phyloP scores from a whole-genome alignment of 2,329 filamentous ascomycete species.

The Diaporthe longicolla region DNA sequence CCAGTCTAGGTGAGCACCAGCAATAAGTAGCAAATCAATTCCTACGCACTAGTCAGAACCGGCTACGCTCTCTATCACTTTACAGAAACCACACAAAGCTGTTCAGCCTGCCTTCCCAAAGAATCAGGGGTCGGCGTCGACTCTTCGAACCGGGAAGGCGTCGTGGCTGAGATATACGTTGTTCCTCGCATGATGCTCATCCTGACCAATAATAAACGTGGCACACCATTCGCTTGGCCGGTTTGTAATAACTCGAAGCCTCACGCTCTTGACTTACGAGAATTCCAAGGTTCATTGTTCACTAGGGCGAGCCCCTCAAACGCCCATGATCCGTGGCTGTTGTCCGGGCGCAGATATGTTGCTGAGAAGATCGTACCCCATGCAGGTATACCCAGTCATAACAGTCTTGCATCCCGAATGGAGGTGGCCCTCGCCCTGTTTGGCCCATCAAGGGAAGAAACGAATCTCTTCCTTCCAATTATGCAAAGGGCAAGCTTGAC shows the following conservation, averaged over 20 bases:
- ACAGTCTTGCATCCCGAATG: not conserved
- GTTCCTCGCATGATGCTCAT: not conserved
- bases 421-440: not conserved
- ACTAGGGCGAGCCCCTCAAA: not conserved
- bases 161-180: slow-evolving; percentile 7
- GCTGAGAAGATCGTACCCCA: not conserved
- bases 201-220: not conserved
- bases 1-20: not conserved
- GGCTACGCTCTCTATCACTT: not conserved
- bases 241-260: not conserved
- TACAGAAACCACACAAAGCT: not conserved
- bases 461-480: not conserved
- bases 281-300: not conserved
- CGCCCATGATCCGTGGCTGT: slow-evolving; percentile 6
- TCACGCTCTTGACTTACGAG: not conserved
- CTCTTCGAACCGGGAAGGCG: not conserved
- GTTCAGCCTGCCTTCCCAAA: not conserved
- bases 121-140: slow-evolving; percentile 1
- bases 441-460: not conserved
- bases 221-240: not conserved
- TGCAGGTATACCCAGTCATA: not conserved
- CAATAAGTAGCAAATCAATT: too few species aligned
- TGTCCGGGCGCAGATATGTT: slow-evolving; percentile 17
- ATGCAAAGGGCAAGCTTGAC: not conserved
- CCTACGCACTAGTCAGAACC: not conserved